These are phyloP conservation scores for Closterium sp. DNA, from an alignment of 139 green algal genomes.

Conservation along the genomic window DNA sequence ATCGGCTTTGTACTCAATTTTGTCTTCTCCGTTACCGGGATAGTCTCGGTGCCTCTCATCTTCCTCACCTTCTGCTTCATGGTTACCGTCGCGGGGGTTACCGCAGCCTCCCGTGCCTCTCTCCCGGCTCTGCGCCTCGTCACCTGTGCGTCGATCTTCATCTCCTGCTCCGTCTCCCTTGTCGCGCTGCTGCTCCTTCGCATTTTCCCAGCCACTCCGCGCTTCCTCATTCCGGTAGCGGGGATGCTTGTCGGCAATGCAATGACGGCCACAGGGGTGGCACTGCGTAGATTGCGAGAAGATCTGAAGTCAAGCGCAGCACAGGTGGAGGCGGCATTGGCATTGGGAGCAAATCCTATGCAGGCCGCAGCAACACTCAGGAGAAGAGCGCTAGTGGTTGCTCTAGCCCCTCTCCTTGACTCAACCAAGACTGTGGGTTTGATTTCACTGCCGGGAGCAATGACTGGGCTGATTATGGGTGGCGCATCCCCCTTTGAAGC, in stretches of 20 bases:
- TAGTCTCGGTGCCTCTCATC: background rate
- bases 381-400: conserved; percentile 1
- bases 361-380: conserved; percentile 29
- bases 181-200: conserved; percentile 7
- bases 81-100: conserved; percentile 26
- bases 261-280: conserved; percentile 42
- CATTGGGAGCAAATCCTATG: conserved; percentile 28
- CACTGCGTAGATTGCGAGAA: conserved; percentile 32
- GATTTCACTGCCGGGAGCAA: conserved; percentile 38
- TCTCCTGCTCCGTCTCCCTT: background rate
- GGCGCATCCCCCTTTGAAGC: conserved; percentile 31
- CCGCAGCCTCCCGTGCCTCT: conserved; percentile 28
- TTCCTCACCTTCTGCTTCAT: conserved; percentile 37
- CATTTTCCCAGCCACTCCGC: conserved; percentile 19
- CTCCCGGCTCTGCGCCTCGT: background rate
- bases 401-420: conserved; percentile 27
- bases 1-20: conserved; percentile 42
- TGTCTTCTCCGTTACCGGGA: conserved; percentile 15
- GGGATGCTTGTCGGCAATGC: conserved; percentile 47
- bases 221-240: conserved; percentile 40
- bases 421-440: conserved; percentile 41
- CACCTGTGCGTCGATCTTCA: conserved; percentile 12
- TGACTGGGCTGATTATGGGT: conserved; percentile 47
- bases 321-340: conserved; percentile 34
- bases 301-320: background rate